These are phyloP conservation scores for Pelargonium cotyledonis DNA, from an alignment of 441 rosid species.

Conservation along the genomic window DNA sequence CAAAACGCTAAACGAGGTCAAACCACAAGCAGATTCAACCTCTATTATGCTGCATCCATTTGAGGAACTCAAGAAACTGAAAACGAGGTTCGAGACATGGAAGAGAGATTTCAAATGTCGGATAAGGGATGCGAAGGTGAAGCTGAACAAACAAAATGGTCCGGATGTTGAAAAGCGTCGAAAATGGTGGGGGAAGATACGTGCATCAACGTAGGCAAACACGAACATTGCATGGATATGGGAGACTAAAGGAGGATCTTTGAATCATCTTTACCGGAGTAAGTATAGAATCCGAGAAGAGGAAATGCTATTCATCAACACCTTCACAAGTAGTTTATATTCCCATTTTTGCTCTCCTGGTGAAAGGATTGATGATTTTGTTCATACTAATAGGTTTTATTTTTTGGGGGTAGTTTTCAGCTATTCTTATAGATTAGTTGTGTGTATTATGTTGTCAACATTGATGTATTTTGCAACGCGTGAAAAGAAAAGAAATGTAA, in stretches of 20 bases:
- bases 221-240: too few relatives aligned
- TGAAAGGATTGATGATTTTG: slow-evolving; percentile 15
- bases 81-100: slow-evolving; percentile 67
- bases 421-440: slow-evolving; percentile 16
- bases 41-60: slow-evolving; percentile 33
- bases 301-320: not conserved
- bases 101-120: slow-evolving; percentile 79
- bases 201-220: slow-evolving; percentile 12
- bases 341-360: not conserved
- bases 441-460: slow-evolving; percentile 24
- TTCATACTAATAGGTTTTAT: slow-evolving; percentile 21
- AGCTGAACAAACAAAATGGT: slow-evolving; percentile 47
- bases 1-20: slow-evolving; percentile 45
- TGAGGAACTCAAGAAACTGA: slow-evolving; percentile 63
- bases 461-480: slow-evolving; percentile 20
- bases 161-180: slow-evolving; percentile 54
- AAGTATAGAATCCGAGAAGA: not conserved
- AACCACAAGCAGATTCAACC: slow-evolving; percentile 28
- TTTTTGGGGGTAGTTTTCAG: slow-evolving; percentile 8
- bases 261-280: too few relatives aligned
- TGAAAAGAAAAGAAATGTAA: slow-evolving; percentile 14
- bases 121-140: slow-evolving; percentile 59
- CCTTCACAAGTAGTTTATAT: not conserved
- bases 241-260: too few relatives aligned
- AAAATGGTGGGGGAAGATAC: slow-evolving; percentile 82